Evolutionary conservation across 2,329 filamentous ascomycete genomes (phyloP), one percentile per base, ranked within the genome.

Genomic region (Trichoderma oligosporum): DNA sequence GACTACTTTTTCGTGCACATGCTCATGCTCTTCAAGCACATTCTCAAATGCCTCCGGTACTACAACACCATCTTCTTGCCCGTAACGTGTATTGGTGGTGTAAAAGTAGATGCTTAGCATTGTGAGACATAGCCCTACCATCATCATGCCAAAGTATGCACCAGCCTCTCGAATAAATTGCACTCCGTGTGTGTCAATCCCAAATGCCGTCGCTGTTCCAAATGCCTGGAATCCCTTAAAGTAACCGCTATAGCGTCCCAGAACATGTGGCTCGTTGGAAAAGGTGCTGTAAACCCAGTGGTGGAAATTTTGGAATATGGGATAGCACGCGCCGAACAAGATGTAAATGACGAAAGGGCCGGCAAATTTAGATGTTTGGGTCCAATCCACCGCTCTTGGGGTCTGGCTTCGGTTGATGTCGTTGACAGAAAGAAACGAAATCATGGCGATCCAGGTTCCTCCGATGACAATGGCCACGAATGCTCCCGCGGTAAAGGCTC

Each of bases 371-470:
- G 20, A 24, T 12, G 48, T 54, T 14, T 58, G 49, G 31, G 56
- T 58, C 56, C 56, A 58, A 35, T 58, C 56, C n/a, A 58, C 24
- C 1, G 38, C 56, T 41, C 44, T 31, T n/a, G 48, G 47, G 9
- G 49, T 35, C 31, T 55, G 12, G 44, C 29, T 33, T 24, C 56
- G 47, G 38, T 58, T 24, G 25, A 58, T 55, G 49, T 58, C 9
- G 42, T 58, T 58, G 24, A 56, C 48, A 7, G 49, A 29, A 11
- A 58, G 49, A 31, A 58, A 58, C 22, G 56, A 54, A 4, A 54
- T 24, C 56, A 58, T 58, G 48, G 56, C 56, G 31, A 58, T 58
- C 56, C 56, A 58, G 12, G 56, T 58, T 42, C 56, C 56, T 35
- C 56, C 56, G 25, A 58, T 55, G 20, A 58, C 41, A 27, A 54